phyloP scores from a whole-genome alignment of 2,329 filamentous ascomycete species.

The Trichothecium roseum region DNA sequence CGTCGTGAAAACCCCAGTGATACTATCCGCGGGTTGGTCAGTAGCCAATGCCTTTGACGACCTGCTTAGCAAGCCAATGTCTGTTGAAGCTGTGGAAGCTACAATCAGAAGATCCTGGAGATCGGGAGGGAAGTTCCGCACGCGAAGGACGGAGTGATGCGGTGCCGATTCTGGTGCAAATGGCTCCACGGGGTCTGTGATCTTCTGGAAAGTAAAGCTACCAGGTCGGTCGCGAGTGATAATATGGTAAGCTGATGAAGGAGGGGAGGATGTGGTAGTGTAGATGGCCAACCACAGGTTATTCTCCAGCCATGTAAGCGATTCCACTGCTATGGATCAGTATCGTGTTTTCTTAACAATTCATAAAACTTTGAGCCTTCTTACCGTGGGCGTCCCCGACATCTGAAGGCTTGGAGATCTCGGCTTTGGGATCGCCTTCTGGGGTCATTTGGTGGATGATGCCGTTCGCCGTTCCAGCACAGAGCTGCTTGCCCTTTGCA shows the following conservation, averaged over 20 bases:
- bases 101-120: constrained; percentile 75
- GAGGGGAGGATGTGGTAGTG: constrained; percentile 47
- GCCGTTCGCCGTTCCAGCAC: constrained; percentile 76
- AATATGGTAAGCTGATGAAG: constrained; percentile 66
- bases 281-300: constrained; percentile 74
- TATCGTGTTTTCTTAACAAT: neutral
- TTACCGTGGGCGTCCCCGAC: constrained; percentile 58
- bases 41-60: constrained; percentile 57
- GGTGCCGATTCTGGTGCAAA: constrained; percentile 58
- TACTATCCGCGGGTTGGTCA: constrained; percentile 46
- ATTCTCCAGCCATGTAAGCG: constrained; percentile 81
- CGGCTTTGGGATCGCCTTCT: constrained; percentile 64
- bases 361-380: constrained; percentile 13
- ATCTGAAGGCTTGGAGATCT: constrained; percentile 67
- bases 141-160: constrained; percentile 66
- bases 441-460: constrained; percentile 75
- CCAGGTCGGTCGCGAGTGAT: constrained; percentile 54
- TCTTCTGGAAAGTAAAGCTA: constrained; percentile 61
- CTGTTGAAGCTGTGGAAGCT: constrained; percentile 67
- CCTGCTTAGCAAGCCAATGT: constrained; percentile 69
- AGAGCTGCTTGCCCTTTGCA: constrained; percentile 81
- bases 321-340: constrained; percentile 48
- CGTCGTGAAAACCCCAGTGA: constrained; percentile 61
- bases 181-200: constrained; percentile 64
- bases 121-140: constrained; percentile 71